Percentiles rank a stretch among this genome's conserved stretches.
These are phyloP conservation scores for Solanum gandarillasii DNA, from an alignment of 257 asterid species.

Conservation along the genomic window DNA sequence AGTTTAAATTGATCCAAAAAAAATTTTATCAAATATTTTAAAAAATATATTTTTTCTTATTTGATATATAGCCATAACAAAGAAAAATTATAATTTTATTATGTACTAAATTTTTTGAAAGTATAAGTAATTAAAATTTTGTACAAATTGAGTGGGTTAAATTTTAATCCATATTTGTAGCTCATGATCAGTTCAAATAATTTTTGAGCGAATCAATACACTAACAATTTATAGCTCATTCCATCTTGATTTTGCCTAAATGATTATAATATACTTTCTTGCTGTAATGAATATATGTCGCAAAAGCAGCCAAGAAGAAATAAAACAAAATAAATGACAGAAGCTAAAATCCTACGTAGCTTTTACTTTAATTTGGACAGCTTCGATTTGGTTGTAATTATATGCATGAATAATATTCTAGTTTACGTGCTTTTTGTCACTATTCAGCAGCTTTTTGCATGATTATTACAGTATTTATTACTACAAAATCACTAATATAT, in stretches of 20 bases:
- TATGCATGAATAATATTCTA: conserved; percentile 3
- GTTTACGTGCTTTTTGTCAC: not conserved
- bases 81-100: too few species aligned
- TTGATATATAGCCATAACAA: not conserved
- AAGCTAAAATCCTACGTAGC: not conserved
- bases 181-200: not conserved
- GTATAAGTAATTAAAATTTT: not conserved
- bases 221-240: not conserved
- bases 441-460: conserved; percentile 11
- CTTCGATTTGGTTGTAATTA: not conserved
- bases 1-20: too few species aligned
- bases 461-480: not conserved
- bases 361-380: conserved; percentile 1
- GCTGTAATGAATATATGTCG: not conserved
- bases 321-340: not conserved
- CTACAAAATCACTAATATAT: not conserved
- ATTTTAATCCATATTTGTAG: too few species aligned
- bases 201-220: not conserved
- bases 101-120: not conserved
- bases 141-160: not conserved
- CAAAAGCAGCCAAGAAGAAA: not conserved
- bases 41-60: not conserved
- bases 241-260: accelerated
- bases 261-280: not conserved
- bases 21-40: not conserved